These are phyloP conservation scores for Margaritispora aquatica DNA, from an alignment of 495 filamentous ascomycete genomes.

Conservation along the genomic window DNA sequence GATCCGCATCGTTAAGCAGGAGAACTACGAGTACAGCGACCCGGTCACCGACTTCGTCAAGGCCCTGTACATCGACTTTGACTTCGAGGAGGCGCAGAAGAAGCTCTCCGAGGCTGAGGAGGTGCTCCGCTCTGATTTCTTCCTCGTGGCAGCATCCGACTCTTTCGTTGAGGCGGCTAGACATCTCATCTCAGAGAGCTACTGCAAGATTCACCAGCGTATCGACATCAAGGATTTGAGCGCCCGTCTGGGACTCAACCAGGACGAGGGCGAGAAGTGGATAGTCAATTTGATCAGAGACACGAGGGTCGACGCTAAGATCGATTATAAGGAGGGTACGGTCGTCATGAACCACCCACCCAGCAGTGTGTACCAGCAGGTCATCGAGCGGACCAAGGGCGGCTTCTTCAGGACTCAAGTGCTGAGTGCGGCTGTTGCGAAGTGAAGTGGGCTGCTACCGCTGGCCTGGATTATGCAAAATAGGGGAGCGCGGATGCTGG, in stretches of 20 bases:
- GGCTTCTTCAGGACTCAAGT: constrained; percentile 87
- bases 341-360: constrained; percentile 99
- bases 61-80: constrained; percentile 94
- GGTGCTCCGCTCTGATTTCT: constrained; percentile 90
- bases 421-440: constrained; percentile 51
- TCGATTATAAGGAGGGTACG: constrained; percentile 97
- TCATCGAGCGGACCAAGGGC: constrained; percentile 94
- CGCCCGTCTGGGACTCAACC: constrained; percentile 76
- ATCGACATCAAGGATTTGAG: constrained; percentile 98
- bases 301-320: constrained; percentile 95
- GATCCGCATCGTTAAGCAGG: constrained; percentile 88
- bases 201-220: constrained; percentile 99
- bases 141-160: constrained; percentile 79
- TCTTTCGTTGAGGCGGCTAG: constrained; percentile 89
- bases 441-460: constrained; percentile 15
- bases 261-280: constrained; percentile 98
- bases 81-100: constrained; percentile 96
- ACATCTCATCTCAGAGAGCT: constrained; percentile 94
- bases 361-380: constrained; percentile 96
- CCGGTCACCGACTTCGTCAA: constrained; percentile 94
- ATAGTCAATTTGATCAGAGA: constrained; percentile 98
- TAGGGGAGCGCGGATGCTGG: not conserved
- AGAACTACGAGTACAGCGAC: constrained; percentile 94
- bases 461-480: not conserved
- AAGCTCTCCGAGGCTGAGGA: constrained; percentile 88